These are phyloP conservation scores for Quambalaria eucalypti DNA, from an alignment of 1,284 basidiomycete species.

Conservation along the genomic window DNA sequence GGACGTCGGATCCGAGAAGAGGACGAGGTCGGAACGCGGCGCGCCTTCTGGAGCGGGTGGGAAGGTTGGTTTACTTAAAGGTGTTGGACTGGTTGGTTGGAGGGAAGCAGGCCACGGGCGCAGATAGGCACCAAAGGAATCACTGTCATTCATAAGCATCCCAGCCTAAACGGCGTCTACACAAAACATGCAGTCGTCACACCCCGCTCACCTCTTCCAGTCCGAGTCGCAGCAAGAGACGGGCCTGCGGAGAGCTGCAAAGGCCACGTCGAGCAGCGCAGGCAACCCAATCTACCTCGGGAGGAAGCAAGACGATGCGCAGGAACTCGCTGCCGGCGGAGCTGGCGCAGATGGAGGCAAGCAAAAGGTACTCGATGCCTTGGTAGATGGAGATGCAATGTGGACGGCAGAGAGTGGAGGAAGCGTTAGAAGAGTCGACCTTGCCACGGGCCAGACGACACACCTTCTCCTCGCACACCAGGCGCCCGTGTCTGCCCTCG, in stretches of 20 bases:
- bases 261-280: not conserved
- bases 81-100: too few relatives aligned
- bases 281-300: not conserved
- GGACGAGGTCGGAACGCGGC: too few relatives aligned
- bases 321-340: not conserved
- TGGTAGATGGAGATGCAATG: not conserved
- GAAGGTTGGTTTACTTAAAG: too few relatives aligned
- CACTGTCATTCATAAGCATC: too few relatives aligned
- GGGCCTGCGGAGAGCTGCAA: not conserved
- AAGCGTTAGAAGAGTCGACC: not conserved
- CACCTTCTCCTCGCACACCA: not conserved
- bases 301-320: not conserved
- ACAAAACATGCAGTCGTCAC: not conserved
- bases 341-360: conserved; percentile 1
- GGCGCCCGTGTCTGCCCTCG: not conserved
- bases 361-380: not conserved
- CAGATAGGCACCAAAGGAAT: too few relatives aligned
- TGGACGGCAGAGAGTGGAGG: conserved; percentile 3
- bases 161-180: too few relatives aligned
- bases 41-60: too few relatives aligned
- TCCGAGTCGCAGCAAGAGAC: not conserved
- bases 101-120: too few relatives aligned
- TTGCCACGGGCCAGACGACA: not conserved
- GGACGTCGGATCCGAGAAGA: too few relatives aligned
- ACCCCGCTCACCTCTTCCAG: conserved; percentile 1